Conservation (phyloP, 371 early-diverging fungal species). For the Basidiobolus meristosporus region DNA sequence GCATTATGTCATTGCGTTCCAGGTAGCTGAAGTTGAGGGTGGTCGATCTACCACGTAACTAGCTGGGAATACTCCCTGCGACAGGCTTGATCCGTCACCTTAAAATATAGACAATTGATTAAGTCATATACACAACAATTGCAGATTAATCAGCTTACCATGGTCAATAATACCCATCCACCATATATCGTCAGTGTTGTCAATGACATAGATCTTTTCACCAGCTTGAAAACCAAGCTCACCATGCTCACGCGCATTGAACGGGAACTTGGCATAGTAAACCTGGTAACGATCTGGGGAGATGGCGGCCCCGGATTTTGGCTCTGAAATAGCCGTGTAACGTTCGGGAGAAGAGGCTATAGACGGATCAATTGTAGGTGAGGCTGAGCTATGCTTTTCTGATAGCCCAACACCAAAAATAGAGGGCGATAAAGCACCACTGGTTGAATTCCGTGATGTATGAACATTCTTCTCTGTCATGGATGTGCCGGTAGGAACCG, state of each 20-base stretch:
- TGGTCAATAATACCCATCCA: slow-evolving; percentile 61
- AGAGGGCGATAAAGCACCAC: no score
- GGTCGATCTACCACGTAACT: slow-evolving; percentile 37
- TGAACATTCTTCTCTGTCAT: no score
- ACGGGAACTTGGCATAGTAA: slow-evolving; percentile 55
- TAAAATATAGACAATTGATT: no score
- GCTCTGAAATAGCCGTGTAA: neutral
- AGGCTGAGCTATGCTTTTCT: no score
- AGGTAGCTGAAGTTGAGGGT: slow-evolving; percentile 2
- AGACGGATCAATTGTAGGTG: no score
- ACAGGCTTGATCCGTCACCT: neutral
- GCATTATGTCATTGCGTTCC: no score
- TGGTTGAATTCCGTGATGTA: no score
- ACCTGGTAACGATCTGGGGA: slow-evolving; percentile 7
- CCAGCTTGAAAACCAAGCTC: slow-evolving; percentile 46
- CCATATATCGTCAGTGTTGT: slow-evolving; percentile 64
- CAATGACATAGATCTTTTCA: slow-evolving; percentile 54
- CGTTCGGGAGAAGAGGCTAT: no score
- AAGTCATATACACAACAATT: no score
- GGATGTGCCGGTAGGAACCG: no score
- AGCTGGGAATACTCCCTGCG: slow-evolving; percentile 61
- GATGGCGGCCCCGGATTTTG: neutral
- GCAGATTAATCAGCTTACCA: no score
- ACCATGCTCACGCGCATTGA: slow-evolving; percentile 52
- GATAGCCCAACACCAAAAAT: no score